These are phyloP conservation scores for Talaromyces trachyspermus DNA, from an alignment of 495 filamentous ascomycete species.

Conservation along the genomic window DNA sequence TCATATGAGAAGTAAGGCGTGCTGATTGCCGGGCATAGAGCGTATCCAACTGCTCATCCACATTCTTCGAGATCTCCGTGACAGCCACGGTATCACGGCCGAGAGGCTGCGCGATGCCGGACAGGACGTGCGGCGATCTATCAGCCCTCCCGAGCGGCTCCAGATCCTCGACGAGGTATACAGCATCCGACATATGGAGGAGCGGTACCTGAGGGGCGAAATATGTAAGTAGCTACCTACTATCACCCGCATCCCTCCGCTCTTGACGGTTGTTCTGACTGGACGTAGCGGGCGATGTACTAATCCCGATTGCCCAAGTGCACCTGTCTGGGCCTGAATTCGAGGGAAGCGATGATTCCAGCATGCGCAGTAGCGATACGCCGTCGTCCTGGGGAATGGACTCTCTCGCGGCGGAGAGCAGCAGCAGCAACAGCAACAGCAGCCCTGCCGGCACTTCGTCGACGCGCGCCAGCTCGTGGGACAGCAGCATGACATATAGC, in stretches of 20 bases:
- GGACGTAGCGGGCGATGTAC: conserved; percentile 3
- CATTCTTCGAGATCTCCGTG: conserved; percentile 46
- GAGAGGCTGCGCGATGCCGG: conserved; percentile 37
- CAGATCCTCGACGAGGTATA: conserved; percentile 58
- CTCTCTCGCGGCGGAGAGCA: not conserved
- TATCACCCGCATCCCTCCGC: not conserved
- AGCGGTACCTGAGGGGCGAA: conserved; percentile 50
- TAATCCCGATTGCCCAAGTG: conserved; percentile 8
- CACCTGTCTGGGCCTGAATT: conserved; percentile 7
- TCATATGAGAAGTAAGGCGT: not conserved
- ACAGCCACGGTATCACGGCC: conserved; percentile 34
- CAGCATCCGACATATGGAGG: conserved; percentile 56
- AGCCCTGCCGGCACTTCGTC: not conserved
- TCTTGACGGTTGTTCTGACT: not conserved
- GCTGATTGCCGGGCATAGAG: conserved; percentile 29
- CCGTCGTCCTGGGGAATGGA: conserved; percentile 8
- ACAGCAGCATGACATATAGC: conserved; percentile 5
- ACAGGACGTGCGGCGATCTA: conserved; percentile 34
- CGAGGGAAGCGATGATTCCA: not conserved
- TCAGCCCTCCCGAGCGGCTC: conserved; percentile 25
- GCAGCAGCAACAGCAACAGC: not conserved
- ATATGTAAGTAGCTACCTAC: conserved; percentile 42
- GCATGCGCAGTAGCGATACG: conserved; percentile 1
- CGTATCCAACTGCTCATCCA: conserved; percentile 54
- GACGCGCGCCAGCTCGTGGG: conserved; percentile 6